A percentile compares a stretch with the other conserved stretches of the same genome.
Conservation (phyloP, 768 basidiomycete genomes). For the Cubamyces lactineus region DNA sequence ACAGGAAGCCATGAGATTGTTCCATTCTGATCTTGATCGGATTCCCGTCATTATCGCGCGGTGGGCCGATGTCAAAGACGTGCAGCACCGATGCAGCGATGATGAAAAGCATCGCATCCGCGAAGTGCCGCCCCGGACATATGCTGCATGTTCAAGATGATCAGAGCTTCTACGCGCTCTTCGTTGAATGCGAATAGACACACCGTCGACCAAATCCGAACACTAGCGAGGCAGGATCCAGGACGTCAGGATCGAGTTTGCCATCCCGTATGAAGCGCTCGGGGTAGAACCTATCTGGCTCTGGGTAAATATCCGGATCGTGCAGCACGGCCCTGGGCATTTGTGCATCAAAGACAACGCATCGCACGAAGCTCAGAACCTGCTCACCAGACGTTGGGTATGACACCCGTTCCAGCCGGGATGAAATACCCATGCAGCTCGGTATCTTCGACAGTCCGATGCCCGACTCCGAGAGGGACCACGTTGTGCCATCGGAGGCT, state of each 20-base stretch:
- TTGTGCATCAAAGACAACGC: background rate
- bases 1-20: conserved; percentile 4
- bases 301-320: conserved; percentile 83
- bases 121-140: conserved; percentile 25
- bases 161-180: background rate
- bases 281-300: conserved; percentile 81
- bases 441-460: conserved; percentile 33
- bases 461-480: conserved; percentile 23
- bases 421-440: conserved; percentile 29
- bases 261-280: conserved; percentile 60
- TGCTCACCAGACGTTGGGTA: conserved; percentile 31
- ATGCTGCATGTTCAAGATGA: conserved; percentile 1
- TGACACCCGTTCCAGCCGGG: conserved; percentile 28
- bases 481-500: conserved; percentile 22
- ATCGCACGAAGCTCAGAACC: background rate
- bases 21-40: background rate
- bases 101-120: conserved; percentile 21
- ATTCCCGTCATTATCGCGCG: conserved; percentile 14
- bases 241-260: conserved; percentile 68
- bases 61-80: conserved; percentile 23
- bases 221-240: conserved; percentile 15
- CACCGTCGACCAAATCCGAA: conserved; percentile 35
- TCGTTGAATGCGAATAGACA: background rate
- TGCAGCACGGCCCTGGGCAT: conserved; percentile 62
- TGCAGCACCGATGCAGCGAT: conserved; percentile 20